These are phyloP conservation scores for Colletotrichum destructivum DNA, from an alignment of 2,329 filamentous ascomycete genomes.

Conservation along the genomic window DNA sequence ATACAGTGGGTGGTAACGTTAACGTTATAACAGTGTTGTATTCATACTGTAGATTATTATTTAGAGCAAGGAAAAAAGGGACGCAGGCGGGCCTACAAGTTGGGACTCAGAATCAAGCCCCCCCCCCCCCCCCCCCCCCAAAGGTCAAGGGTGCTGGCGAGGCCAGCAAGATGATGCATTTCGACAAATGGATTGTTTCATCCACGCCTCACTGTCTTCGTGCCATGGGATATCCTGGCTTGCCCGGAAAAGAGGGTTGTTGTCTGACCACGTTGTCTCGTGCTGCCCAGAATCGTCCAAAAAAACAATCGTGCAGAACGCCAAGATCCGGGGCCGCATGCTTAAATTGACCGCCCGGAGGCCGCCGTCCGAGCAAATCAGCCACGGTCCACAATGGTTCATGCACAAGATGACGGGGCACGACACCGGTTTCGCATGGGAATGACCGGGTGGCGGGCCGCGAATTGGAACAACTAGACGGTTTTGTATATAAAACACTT, in stretches of 20 bases:
- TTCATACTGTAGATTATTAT: constrained; percentile 20
- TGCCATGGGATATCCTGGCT: not conserved
- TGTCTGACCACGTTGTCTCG: not conserved
- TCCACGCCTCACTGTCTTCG: not conserved
- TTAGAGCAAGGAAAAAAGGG: not conserved
- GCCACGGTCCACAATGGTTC: too few species aligned
- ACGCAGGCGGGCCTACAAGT: too few species aligned
- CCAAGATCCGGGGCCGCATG: constrained; percentile 26
- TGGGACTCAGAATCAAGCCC: not conserved
- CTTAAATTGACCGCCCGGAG: not conserved
- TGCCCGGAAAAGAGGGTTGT: not conserved
- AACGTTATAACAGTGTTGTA: constrained; percentile 1
- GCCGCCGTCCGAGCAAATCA: not conserved
- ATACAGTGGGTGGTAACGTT: not conserved
- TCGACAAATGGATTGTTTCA: not conserved
- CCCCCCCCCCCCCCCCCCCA: too few species aligned
- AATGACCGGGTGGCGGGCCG: not conserved
- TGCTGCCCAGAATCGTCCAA: not conserved
- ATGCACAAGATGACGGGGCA: not conserved
- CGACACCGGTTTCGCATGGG: not conserved
- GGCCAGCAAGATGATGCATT: not conserved
- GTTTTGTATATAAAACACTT: not conserved
- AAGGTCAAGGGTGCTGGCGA: not conserved
- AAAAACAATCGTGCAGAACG: constrained; percentile 10
- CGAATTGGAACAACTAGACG: not conserved